These are phyloP conservation scores for Cordyceps javanica DNA, from an alignment of 2,329 filamentous ascomycete genomes.

Conservation along the genomic window DNA sequence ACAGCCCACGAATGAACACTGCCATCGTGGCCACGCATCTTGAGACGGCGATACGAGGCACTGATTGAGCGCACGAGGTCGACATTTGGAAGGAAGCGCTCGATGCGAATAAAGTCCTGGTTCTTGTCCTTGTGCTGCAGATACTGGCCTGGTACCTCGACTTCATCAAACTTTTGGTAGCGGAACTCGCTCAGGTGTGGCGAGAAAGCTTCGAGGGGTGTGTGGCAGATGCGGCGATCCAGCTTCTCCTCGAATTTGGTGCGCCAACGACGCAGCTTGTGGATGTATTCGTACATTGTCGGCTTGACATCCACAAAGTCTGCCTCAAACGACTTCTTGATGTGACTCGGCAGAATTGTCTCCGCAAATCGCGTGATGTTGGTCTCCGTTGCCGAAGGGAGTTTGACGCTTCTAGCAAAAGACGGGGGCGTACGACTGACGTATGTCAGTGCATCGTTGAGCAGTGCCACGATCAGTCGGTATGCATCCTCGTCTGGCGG, in stretches of 20 bases:
- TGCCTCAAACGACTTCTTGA: constrained; percentile 92
- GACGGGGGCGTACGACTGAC: constrained; percentile 80
- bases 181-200: constrained; percentile 93
- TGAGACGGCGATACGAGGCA: constrained; percentile 84
- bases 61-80: constrained; percentile 88
- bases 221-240: constrained; percentile 68
- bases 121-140: constrained; percentile 98
- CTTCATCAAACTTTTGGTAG: constrained; percentile 97
- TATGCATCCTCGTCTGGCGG: constrained; percentile 98
- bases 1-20: constrained; percentile 96
- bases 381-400: constrained; percentile 83
- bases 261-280: constrained; percentile 90
- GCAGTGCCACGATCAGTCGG: constrained; percentile 88
- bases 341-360: constrained; percentile 89
- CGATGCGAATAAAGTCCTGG: constrained; percentile 95
- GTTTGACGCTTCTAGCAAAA: constrained; percentile 85
- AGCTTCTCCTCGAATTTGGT: constrained; percentile 98
- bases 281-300: constrained; percentile 97
- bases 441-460: constrained; percentile 92
- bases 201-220: constrained; percentile 78
- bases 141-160: constrained; percentile 96
- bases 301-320: constrained; percentile 95
- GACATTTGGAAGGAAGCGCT: constrained; percentile 91
- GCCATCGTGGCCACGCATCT: constrained; percentile 95
- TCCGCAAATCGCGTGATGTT: constrained; percentile 97